A percentile compares a stretch with the other conserved stretches of the same genome.
phyloP scores from a whole-genome alignment of 2,329 filamentous ascomycete species.

The Colletotrichum godetiae region DNA sequence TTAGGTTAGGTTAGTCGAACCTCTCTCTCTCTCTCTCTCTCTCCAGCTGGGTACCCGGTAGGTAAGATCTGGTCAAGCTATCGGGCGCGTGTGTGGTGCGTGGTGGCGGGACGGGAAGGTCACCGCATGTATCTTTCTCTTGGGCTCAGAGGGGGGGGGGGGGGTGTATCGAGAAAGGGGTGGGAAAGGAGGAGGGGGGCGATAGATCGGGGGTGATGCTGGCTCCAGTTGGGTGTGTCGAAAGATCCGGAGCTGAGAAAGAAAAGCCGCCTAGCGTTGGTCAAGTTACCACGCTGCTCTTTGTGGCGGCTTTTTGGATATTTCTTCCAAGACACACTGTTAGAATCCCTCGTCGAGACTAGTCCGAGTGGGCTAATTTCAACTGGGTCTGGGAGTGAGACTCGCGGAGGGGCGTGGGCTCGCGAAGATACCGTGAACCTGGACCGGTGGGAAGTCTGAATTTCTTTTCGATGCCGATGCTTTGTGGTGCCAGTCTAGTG shows the following conservation, averaged over 20 bases:
- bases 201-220: slow-evolving; percentile 14
- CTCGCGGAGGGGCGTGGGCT: slow-evolving; percentile 22
- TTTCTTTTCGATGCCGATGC: slow-evolving; percentile 35
- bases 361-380: slow-evolving; percentile 21
- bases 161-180: background rate
- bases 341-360: slow-evolving; percentile 23
- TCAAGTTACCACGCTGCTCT: slow-evolving; percentile 37
- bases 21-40: background rate
- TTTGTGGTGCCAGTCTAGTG: slow-evolving; percentile 33
- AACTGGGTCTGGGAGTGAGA: slow-evolving; percentile 27
- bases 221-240: slow-evolving; percentile 19
- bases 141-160: background rate
- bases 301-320: slow-evolving; percentile 30
- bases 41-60: slow-evolving; percentile 34
- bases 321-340: slow-evolving; percentile 33
- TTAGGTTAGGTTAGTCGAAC: slow-evolving; percentile 30
- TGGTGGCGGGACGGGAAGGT: slow-evolving; percentile 38
- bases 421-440: slow-evolving; percentile 27
- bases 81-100: slow-evolving; percentile 35
- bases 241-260: slow-evolving; percentile 27
- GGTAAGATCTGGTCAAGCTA: slow-evolving; percentile 38
- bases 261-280: slow-evolving; percentile 36
- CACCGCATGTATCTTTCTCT: slow-evolving; percentile 32
- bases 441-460: slow-evolving; percentile 31
- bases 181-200: background rate